These are phyloP conservation scores for Aspergillus fijiensis DNA, from an alignment of 2,329 filamentous ascomycete genomes.

Conservation along the genomic window DNA sequence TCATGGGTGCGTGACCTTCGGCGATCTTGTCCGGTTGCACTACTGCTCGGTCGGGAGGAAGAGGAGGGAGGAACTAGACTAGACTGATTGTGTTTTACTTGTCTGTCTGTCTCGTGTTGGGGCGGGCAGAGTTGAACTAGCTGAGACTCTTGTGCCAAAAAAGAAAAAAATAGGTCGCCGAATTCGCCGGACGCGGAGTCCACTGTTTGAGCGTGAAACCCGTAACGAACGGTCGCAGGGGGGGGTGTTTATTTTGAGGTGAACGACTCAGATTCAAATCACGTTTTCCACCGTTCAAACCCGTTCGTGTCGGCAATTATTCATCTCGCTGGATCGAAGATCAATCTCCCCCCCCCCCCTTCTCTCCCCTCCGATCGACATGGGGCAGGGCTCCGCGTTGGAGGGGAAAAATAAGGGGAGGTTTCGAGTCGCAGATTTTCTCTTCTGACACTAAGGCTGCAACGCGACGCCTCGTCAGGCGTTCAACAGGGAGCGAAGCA, in stretches of 20 bases:
- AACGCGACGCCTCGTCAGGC: slow-evolving; percentile 14
- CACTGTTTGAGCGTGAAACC: slow-evolving; percentile 15
- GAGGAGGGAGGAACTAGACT: neutral
- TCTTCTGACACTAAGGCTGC: neutral
- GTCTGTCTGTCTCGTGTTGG: neutral
- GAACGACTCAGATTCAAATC: neutral
- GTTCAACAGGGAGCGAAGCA: slow-evolving; percentile 38
- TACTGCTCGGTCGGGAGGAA: neutral
- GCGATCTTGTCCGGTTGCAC: neutral
- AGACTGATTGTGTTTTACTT: too few relatives aligned
- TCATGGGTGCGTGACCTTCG: neutral
- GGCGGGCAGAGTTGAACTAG: neutral
- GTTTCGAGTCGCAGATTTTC: neutral
- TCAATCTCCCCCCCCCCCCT: neutral
- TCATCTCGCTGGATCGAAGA: slow-evolving; percentile 7
- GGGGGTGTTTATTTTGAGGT: neutral
- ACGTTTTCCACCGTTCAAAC: neutral
- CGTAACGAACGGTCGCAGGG: neutral
- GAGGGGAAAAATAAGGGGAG: neutral
- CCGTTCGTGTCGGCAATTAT: neutral
- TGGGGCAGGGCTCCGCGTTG: slow-evolving; percentile 11
- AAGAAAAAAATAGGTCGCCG: neutral
- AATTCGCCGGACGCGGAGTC: neutral
- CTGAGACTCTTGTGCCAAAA: neutral
- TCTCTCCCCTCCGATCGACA: slow-evolving; percentile 10